phyloP scores from a whole-genome alignment of 2,329 filamentous ascomycete species.

The Stagonosporopsis cucurbitacearum region DNA sequence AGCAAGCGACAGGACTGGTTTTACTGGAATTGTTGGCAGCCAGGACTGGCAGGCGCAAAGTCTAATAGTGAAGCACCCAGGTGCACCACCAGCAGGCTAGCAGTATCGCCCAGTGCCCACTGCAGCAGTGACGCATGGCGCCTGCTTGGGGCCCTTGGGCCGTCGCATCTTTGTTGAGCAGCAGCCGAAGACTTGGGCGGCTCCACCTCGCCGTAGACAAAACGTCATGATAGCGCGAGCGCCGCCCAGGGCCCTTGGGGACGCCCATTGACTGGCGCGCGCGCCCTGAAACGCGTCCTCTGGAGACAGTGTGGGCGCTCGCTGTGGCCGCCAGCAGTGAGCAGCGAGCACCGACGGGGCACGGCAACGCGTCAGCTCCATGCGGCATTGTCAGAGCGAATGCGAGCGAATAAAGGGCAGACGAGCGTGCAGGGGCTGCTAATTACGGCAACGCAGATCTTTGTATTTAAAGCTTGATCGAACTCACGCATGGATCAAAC shows the following conservation, averaged over 20 bases:
- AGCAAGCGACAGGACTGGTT: slow-evolving; percentile 17
- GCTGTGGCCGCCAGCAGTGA: neutral
- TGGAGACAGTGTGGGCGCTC: slow-evolving; percentile 4
- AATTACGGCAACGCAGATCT: slow-evolving; percentile 17
- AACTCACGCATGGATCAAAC: slow-evolving; percentile 1
- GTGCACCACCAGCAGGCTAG: slow-evolving; percentile 16
- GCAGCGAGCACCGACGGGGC: no score
- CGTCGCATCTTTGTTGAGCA: slow-evolving; percentile 17
- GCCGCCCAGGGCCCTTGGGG: neutral
- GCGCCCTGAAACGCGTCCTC: slow-evolving; percentile 14
- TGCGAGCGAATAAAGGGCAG: slow-evolving; percentile 7
- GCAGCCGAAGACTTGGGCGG: slow-evolving; percentile 15
- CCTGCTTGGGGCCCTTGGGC: slow-evolving; percentile 14
- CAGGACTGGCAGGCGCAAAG: slow-evolving; percentile 12
- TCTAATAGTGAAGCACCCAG: slow-evolving; percentile 15
- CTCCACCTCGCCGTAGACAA: slow-evolving; percentile 8
- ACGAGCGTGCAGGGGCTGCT: slow-evolving; percentile 10
- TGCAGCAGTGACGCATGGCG: slow-evolving; percentile 19
- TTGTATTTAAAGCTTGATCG: slow-evolving; percentile 13
- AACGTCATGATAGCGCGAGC: slow-evolving; percentile 14
- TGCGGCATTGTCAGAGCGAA: slow-evolving; percentile 8
- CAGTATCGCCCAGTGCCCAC: slow-evolving; percentile 10
- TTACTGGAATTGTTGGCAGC: slow-evolving; percentile 7
- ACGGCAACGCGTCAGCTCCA: slow-evolving; percentile 17
- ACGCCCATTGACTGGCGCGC: slow-evolving; percentile 8